Percentiles rank a stretch among this genome's conserved stretches.
Conservation (phyloP, 2,329 filamentous ascomycete species). For the Sarocladium oryzae region DNA sequence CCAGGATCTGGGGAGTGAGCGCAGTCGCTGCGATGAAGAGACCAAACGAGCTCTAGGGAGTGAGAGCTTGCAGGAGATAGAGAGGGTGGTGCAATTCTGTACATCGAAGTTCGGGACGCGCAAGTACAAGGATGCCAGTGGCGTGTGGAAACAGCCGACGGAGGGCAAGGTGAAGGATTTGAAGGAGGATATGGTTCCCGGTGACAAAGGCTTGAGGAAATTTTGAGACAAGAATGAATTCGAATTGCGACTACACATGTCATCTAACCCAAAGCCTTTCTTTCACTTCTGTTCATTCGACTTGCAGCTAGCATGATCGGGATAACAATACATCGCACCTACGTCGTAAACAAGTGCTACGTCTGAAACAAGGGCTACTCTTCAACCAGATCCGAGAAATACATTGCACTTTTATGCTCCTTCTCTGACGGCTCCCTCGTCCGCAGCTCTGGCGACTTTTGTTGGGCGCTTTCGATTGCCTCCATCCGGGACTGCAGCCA, state of each 20-base stretch:
- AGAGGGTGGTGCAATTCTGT: not conserved
- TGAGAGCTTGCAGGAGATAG: not conserved
- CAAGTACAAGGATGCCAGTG: not conserved
- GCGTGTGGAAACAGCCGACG: conserved; percentile 1
- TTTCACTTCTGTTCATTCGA: too few relatives aligned
- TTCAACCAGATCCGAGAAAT: not conserved
- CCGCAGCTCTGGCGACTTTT: too few relatives aligned
- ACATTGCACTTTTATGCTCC: not conserved
- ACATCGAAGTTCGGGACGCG: not conserved
- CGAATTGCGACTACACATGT: not conserved
- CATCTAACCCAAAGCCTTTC: too few relatives aligned
- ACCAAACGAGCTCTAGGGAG: not conserved
- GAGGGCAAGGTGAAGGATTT: conserved; percentile 5
- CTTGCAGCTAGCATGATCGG: too few relatives aligned
- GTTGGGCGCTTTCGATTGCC: conserved; percentile 9
- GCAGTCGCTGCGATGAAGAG: not conserved
- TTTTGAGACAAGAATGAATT: not conserved
- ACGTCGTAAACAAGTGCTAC: too few relatives aligned
- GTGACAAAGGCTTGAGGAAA: not conserved
- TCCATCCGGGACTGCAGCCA: conserved; percentile 31
- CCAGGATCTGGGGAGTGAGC: not conserved
- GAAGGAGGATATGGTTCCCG: not conserved
- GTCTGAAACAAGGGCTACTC: too few relatives aligned
- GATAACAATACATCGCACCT: too few relatives aligned
- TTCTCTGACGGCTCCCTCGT: too few relatives aligned